Base-by-base conservation (phyloP, 148 eudicot genomes). In the Vaccinium vitisidaea region DNA sequence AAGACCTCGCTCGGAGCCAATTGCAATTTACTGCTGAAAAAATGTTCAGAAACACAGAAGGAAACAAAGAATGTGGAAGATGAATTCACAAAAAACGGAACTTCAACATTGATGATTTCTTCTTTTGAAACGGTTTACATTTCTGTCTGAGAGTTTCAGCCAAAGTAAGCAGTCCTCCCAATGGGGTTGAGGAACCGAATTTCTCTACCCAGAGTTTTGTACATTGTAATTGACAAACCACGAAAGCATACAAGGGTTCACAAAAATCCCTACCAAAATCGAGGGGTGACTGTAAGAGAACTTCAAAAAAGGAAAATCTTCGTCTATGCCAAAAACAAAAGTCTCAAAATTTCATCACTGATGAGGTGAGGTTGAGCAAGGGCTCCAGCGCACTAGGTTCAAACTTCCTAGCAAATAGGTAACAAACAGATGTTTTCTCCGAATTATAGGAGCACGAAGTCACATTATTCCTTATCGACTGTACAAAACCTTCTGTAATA, bases 381-480 rank as follows among this genome's bases (percentile, higher is more conserved):
- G 74, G 12, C 43, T 69, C 74, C 74, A 69, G 74, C 30, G 74
- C 74, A 30, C 43, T 69, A 4, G 74, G 74, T 69, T 69, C 74
- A 69, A 69, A 69, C 74, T 69, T 69, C 74, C 74, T 69, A 69
- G 74, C 74, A 69, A 69, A 69, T 27, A 69, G 74, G 74, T 69
- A 69, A 14, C 74, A 69, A 69, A 30, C 43, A 69, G 74, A 69
- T 13, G 74, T 69, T 69, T 30, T 27, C 74, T 3, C 18, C 19
- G 8, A 69, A 69, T 69, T 69, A 69, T 69, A 69, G 2, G 19
- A 27, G 30, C 74, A 69, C 9, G 12, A 69, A 69, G 74, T 69
- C 74, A 8, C 32, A 69, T 5, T 69, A 13, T 30, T 27, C 74
- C 74, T 69, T 69, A 69, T 1, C 43, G 18, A 69, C 74, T 27